Evolutionary conservation across 805 yeast genomes (phyloP).

Genomic region (Wickerhamomyces kurtzmanii): DNA sequence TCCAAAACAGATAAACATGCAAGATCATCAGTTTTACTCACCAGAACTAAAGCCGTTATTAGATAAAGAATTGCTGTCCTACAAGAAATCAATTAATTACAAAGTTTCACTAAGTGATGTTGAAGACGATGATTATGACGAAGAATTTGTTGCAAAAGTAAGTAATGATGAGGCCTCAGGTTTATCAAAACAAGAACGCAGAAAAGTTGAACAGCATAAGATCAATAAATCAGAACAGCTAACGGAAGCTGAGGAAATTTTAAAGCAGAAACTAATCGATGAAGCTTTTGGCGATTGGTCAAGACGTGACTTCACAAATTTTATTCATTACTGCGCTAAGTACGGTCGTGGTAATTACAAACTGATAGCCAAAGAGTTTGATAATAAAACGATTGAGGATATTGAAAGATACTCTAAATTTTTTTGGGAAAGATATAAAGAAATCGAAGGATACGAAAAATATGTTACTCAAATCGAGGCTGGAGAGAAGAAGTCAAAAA

Average conservation of each 20-base stretch:
- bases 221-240: constrained; percentile 49
- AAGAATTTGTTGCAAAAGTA: constrained; percentile 29
- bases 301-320: constrained; percentile 64
- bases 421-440: constrained; percentile 54
- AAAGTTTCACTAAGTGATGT: constrained; percentile 51
- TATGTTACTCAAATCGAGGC: constrained; percentile 62
- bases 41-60: constrained; percentile 39
- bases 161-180: constrained; percentile 17
- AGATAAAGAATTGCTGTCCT: constrained; percentile 56
- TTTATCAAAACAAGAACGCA: constrained; percentile 6
- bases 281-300: constrained; percentile 63
- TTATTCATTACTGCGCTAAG: constrained; percentile 59
- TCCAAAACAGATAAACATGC: constrained; percentile 55
- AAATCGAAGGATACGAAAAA: constrained; percentile 63
- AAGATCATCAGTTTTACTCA: constrained; percentile 70
- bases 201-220: constrained; percentile 35
- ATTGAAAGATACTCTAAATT: constrained; percentile 46
- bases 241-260: constrained; percentile 48
- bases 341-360: constrained; percentile 46
- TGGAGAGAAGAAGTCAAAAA: constrained; percentile 60
- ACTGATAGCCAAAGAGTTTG: constrained; percentile 43
- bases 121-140: constrained; percentile 45
- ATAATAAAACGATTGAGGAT: constrained; percentile 48
- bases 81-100: constrained; percentile 49
- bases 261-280: constrained; percentile 41